A percentile compares a stretch with the other conserved stretches of the same genome.
Evolutionary conservation across 2,329 filamentous ascomycete species (phyloP).

Genomic region (Neonectria faginata): DNA sequence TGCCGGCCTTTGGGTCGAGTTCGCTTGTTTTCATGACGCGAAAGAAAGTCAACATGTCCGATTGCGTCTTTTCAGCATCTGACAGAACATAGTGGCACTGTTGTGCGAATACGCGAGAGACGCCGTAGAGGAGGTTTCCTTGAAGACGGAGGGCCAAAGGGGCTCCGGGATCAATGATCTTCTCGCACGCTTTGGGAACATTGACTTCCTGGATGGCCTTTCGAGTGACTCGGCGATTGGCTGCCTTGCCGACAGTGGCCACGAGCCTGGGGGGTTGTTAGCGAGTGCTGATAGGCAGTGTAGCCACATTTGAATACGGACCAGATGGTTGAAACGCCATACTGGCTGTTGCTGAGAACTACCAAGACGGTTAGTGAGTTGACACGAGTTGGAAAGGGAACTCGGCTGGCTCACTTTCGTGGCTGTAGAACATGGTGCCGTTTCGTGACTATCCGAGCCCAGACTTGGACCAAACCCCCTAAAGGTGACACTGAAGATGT

Average conservation of each 20-base stretch:
- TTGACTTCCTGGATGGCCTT: constrained; percentile 92
- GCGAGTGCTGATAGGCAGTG: neutral
- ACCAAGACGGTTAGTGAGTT: constrained; percentile 40
- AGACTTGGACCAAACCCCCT: neutral
- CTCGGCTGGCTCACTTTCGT: constrained; percentile 76
- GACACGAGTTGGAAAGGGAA: neutral
- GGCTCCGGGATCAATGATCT: constrained; percentile 83
- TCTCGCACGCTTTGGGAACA: constrained; percentile 85
- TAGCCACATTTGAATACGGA: constrained; percentile 55
- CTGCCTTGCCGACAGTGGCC: constrained; percentile 85
- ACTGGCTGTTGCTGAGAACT: constrained; percentile 86
- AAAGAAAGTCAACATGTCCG: constrained; percentile 77
- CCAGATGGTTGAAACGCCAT: constrained; percentile 97
- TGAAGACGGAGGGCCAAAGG: constrained; percentile 92
- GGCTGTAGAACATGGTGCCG: constrained; percentile 87
- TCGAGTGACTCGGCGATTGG: constrained; percentile 78
- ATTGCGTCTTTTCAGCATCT: constrained; percentile 81
- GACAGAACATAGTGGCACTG: constrained; percentile 88
- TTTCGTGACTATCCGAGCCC: neutral
- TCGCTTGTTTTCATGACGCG: constrained; percentile 65
- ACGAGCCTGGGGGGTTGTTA: constrained; percentile 74
- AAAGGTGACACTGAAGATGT: neutral
- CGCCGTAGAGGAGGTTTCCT: constrained; percentile 86
- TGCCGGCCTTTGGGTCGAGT: constrained; percentile 77
- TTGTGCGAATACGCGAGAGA: constrained; percentile 86